Base-by-base conservation (phyloP, 1,284 basidiomycete genomes). In the Rhodotorula glutinis region DNA sequence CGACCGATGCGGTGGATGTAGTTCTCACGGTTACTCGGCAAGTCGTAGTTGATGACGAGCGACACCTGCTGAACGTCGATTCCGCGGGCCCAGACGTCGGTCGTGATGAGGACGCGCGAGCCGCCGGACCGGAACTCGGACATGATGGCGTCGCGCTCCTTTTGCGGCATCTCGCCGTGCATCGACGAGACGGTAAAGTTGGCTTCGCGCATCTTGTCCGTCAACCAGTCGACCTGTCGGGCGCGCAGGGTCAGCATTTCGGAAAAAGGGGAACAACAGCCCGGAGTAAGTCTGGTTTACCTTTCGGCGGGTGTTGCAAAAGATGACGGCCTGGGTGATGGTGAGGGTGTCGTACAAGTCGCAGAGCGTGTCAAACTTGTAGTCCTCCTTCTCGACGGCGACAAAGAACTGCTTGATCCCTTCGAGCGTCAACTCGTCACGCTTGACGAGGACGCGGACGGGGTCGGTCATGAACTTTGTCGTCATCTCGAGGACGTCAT, bases 391-490 rank as follows among this genome's bases (percentile, higher is more conserved):
- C 82, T 99, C 96, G 65, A 98, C 95, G 38, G 95, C 95, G 53
- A 99, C 93, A 81, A 97, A 98, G 85, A 99, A 99, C 79, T 99
- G 96, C 80, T 98, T 98, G 84, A 99, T 99, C 30, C 96, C 95
- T 79, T 99, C 96, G 63, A 99, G 84, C 57, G 96, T 98, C 83
- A 99, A 85, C 81, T 99, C 96, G 79, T 99, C 96, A 87, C 95
- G 93, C 84, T 98, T 98, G 80, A 98, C 96, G 71, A 98, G 88
- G 77, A 99, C 98, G 62, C 95, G 89, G 75, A 98, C 91, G 29
- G 92, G 93, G 79, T 99, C 95, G 57, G 92, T 97, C 96, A 98
- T 99, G 84, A 98, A 99, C 82, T 98, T 98, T 60, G 92, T 97
- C 29, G 96, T 98, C 91, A 99, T 97, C 83, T 99, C 96, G 77